Conservation (phyloP, 1,284 basidiomycete genomes). For the Boletus sp. region DNA sequence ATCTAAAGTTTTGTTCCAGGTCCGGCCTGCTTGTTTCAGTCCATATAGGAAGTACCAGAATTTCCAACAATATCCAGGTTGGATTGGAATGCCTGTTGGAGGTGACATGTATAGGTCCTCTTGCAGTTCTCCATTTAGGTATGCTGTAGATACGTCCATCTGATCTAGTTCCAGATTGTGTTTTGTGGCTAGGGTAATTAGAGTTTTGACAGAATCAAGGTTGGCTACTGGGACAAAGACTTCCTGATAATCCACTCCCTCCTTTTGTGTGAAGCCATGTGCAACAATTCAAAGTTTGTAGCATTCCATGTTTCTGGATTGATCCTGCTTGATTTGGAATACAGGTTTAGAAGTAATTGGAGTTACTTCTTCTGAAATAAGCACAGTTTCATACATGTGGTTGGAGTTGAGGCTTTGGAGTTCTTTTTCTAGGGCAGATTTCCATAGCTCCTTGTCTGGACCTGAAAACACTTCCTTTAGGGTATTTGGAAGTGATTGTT, state of each 20-base stretch:
- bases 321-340: background rate
- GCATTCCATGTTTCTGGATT: background rate
- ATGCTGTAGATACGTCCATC: background rate
- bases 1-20: background rate
- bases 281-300: background rate
- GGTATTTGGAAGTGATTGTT: background rate
- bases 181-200: background rate
- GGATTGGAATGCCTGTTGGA: too few species aligned
- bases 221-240: background rate
- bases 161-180: background rate
- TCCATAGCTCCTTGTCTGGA: background rate
- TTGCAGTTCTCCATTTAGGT: background rate
- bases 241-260: background rate
- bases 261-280: background rate
- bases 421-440: background rate
- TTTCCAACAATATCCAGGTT: too few species aligned
- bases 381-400: background rate
- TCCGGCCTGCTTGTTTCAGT: background rate
- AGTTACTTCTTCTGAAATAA: background rate
- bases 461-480: background rate
- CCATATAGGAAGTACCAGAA: slow-evolving; percentile 3
- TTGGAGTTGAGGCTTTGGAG: background rate
- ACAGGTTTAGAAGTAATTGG: background rate
- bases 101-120: too few species aligned
- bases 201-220: background rate